Evolutionary conservation across 2,329 filamentous ascomycete species (phyloP).

Genomic region (Neofusicoccum parvum): DNA sequence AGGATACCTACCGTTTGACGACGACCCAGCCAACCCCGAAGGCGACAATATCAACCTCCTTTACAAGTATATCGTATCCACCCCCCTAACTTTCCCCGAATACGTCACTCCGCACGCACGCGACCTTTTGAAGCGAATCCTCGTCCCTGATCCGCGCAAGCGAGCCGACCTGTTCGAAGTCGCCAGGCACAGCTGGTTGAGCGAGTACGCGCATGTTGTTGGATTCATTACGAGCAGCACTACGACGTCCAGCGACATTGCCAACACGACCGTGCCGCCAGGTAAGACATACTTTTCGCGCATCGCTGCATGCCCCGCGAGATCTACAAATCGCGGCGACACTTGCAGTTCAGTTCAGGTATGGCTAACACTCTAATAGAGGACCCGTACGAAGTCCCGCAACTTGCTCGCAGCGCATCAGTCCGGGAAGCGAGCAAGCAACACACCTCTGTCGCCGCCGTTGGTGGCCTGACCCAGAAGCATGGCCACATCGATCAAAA

Average conservation of each 20-base stretch:
- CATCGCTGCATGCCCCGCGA: background rate
- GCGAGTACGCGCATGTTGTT: slow-evolving; percentile 94
- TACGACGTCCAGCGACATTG: slow-evolving; percentile 81
- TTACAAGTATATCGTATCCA: slow-evolving; percentile 99
- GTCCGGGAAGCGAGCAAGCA: slow-evolving; percentile 83
- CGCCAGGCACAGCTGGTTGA: slow-evolving; percentile 95
- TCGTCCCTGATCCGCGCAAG: slow-evolving; percentile 93
- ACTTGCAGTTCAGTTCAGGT: background rate
- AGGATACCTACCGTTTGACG: slow-evolving; percentile 95
- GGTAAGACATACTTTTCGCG: slow-evolving; percentile 45
- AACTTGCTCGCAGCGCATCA: slow-evolving; percentile 82
- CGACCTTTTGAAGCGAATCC: slow-evolving; percentile 86
- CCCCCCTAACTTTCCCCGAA: slow-evolving; percentile 95
- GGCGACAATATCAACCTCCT: slow-evolving; percentile 98
- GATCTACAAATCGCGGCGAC: background rate
- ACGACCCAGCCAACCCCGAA: slow-evolving; percentile 96
- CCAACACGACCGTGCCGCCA: slow-evolving; percentile 70
- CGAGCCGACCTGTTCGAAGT: slow-evolving; percentile 96
- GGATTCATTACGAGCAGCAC: slow-evolving; percentile 96
- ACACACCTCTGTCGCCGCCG: slow-evolving; percentile 48
- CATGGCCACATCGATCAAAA: slow-evolving; percentile 74
- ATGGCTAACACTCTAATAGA: slow-evolving; percentile 34
- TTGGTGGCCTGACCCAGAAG: slow-evolving; percentile 68
- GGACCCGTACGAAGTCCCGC: slow-evolving; percentile 60
- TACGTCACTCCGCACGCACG: slow-evolving; percentile 96